These are phyloP conservation scores for Stemphylium vesicarium DNA, from an alignment of 2,329 filamentous ascomycete genomes.

Conservation along the genomic window DNA sequence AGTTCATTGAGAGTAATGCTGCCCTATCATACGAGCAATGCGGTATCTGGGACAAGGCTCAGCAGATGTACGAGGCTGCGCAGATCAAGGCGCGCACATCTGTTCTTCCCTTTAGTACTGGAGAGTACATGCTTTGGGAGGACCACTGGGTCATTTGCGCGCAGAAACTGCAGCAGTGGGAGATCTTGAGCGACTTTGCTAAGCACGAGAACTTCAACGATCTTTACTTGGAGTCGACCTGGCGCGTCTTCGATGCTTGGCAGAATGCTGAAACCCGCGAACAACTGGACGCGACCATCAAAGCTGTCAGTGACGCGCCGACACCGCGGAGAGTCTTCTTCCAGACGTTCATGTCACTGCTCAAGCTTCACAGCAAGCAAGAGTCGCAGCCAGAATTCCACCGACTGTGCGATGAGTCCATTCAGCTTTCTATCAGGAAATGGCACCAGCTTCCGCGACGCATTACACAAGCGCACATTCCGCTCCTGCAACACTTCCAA, in stretches of 20 bases:
- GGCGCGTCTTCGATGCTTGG: slow-evolving; percentile 97
- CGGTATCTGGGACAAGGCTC: slow-evolving; percentile 99
- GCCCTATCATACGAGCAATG: slow-evolving; percentile 98
- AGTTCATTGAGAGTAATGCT: slow-evolving; percentile 97
- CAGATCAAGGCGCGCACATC: slow-evolving; percentile 97
- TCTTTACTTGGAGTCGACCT: slow-evolving; percentile 90
- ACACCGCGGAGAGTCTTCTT: slow-evolving; percentile 95
- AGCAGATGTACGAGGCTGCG: slow-evolving; percentile 93
- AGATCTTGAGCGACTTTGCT: slow-evolving; percentile 94
- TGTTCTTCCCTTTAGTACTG: slow-evolving; percentile 93
- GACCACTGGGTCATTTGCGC: slow-evolving; percentile 98
- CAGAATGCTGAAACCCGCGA: slow-evolving; percentile 84
- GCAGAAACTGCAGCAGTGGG: slow-evolving; percentile 98
- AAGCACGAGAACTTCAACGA: slow-evolving; percentile 99
- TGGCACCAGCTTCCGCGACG: slow-evolving; percentile 97
- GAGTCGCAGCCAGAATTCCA: slow-evolving; percentile 83
- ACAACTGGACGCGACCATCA: slow-evolving; percentile 89
- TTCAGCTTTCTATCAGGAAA: slow-evolving; percentile 94
- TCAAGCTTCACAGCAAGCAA: slow-evolving; percentile 91
- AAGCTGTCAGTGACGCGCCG: slow-evolving; percentile 95
- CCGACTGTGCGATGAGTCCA: slow-evolving; percentile 92
- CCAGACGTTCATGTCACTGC: slow-evolving; percentile 95
- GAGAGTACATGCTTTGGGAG: slow-evolving; percentile 99
- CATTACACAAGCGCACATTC: slow-evolving; percentile 94
- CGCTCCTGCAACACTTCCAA: slow-evolving; percentile 95